Base-by-base conservation (phyloP, 2,329 filamentous ascomycete species). In the Graphilbum sp. region DNA sequence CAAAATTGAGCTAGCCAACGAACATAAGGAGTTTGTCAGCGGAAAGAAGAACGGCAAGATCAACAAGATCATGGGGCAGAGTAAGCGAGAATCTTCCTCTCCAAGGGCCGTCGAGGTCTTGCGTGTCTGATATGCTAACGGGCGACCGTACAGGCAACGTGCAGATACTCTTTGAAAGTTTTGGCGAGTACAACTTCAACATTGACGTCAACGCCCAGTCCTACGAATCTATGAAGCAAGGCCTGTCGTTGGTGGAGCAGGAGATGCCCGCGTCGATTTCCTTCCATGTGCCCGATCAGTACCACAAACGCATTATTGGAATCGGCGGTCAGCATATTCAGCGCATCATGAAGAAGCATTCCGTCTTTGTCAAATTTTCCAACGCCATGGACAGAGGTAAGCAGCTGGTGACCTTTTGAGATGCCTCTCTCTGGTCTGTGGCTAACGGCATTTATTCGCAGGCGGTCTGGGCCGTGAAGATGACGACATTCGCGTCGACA, bases 41-140 rank as follows among this genome's bases (percentile, higher is more conserved):
- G 90, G 90, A 49, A 98, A 98, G 69, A 98, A 98, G 67, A 98
- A 98, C 51, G 90, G 90, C 59, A 98, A 98, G 64, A 98, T 98
- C 60, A 98, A 98, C 69, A 98, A 98, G 68, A 98, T 98, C 52
- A 98, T 98, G 90, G 90, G 88, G 19, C 88, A 96, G 59, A 95
- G 87, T 72, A 59, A 47, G 66, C 11, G 1, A 15, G 6, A 29
- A 23, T 13, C n/a, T 17, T n/a, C 9, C 8, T n/a, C n/a, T n/a
- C n/a, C n/a, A n/a, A n/a, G n/a, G n/a, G n/a, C n/a, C n/a, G n/a
- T n/a, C n/a, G n/a, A n/a, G n/a, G n/a, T n/a, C n/a, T n/a, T n/a
- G n/a, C n/a, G n/a, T n/a, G n/a, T n/a, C n/a, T n/a, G n/a, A n/a
- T n/a, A n/a, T n/a, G n/a, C n/a, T n/a, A n/a, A n/a, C n/a, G n/a